Evolutionary conservation across 73 alveolate species (phyloP).

Genomic region (Paramecium tetraurelia): DNA sequence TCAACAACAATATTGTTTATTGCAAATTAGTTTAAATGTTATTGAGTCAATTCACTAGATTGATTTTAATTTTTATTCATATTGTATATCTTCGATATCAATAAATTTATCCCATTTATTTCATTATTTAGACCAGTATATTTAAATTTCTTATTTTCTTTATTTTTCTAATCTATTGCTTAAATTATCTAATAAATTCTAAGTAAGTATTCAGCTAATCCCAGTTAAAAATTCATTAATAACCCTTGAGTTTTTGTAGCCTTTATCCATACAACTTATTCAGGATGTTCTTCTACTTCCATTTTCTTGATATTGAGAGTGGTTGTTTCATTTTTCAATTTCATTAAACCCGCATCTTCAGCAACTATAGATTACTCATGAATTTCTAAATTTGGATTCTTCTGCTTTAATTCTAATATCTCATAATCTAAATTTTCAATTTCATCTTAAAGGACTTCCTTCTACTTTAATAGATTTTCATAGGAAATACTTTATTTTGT

Average conservation of each 20-base stretch:
- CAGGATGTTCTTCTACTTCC: slow-evolving; percentile 36
- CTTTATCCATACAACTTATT: background rate
- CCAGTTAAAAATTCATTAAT: slow-evolving; percentile 41
- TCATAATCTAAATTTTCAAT: background rate
- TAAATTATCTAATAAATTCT: background rate
- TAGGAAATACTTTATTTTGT: background rate
- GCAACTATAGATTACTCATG: slow-evolving; percentile 32
- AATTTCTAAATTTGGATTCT: slow-evolving; percentile 45
- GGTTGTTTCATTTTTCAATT: background rate
- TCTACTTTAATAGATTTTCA: background rate
- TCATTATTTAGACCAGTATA: background rate
- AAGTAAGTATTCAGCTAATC: slow-evolving; percentile 31
- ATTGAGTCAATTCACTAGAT: background rate
- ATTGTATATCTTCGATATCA: background rate
- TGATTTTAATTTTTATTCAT: background rate
- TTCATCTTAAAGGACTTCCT: background rate
- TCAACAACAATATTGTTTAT: background rate
- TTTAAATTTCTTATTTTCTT: slow-evolving; percentile 34
- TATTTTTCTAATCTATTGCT: slow-evolving; percentile 13
- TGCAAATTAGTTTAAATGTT: slow-evolving; percentile 4
- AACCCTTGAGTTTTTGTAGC: slow-evolving; percentile 40
- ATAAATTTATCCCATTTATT: background rate
- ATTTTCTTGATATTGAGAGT: background rate
- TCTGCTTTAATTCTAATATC: background rate
- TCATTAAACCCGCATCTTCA: slow-evolving; percentile 37